Evolutionary conservation across 805 yeast genomes (phyloP), one percentile per base, ranked within the genome.

Genomic region (Scheffersomyces amazonensis): DNA sequence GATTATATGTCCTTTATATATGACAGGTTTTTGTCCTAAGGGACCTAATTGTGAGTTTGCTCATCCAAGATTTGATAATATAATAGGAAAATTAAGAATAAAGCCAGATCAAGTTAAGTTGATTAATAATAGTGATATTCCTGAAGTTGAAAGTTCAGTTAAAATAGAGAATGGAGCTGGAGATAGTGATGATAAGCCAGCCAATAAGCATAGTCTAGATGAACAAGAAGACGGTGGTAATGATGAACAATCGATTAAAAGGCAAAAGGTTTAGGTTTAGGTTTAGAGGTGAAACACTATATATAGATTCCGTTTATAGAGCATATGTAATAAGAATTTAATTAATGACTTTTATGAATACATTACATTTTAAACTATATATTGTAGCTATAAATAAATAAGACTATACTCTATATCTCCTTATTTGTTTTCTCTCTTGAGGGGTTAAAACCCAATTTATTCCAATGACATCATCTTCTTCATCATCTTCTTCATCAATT

Each of bases 11-110:
- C 90, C 84, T 13, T 66, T 81, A 37, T 93, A 78, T 60, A 56
- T 93, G 37, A 80, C 90, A 0, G 99, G 99, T 1, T 91, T 91
- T 56, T 91, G 98, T 64, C 97, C 96, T 1, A 74, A 80, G 52
- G 98, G 98, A 1, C 78, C 80, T 2, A 78, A 76, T 24, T 87
- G 95, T 60, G 86, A 76, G 51, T 73, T 67, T 49, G 77, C 81
- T n/a, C 99, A 93, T 69, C 96, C 97, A 1, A 78, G 78, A 52
- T 87, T 87, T 49, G 79, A 78, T 32, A 56, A 68, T 38, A 51
- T 60, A n/a, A 48, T 60, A 7, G 62, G 70, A 10, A 63, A 63
- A 37, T 62, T 74, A 53, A 69, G 61, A 44, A 71, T 75, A 10
- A 58, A 63, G 35, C 67, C 70, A 3, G 79, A 75, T 46, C 35